Evolutionary conservation across 805 yeast genomes (phyloP).

Genomic region (Ascoidea asiatica): DNA sequence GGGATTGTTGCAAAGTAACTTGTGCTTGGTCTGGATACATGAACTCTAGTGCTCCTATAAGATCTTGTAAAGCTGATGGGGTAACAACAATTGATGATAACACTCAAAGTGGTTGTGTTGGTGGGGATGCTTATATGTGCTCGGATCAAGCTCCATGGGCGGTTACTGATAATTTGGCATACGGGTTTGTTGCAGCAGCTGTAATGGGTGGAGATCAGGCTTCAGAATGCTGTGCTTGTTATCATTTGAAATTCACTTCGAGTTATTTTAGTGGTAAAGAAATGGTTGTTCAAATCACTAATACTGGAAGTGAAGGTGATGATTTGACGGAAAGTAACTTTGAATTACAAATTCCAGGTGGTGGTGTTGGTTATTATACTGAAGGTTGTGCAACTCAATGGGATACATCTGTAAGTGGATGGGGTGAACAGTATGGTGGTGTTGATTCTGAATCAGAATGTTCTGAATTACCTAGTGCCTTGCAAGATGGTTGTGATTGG

Average conservation of each 20-base stretch:
- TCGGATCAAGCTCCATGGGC: constrained; percentile 6
- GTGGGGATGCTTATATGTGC: constrained; percentile 8
- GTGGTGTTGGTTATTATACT: constrained; percentile 5
- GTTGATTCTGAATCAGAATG: constrained; percentile 3
- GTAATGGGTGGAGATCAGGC: constrained; percentile 2
- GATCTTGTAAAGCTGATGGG: constrained; percentile 5
- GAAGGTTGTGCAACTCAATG: constrained; percentile 2
- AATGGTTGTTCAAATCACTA: constrained; percentile 6
- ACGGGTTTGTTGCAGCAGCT: constrained; percentile 4
- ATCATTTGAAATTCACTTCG: constrained; percentile 3
- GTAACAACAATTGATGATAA: background rate
- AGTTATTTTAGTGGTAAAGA: constrained; percentile 2
- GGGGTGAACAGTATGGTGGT: constrained; percentile 7
- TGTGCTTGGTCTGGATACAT: constrained; percentile 5
- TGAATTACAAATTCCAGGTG: constrained; percentile 5
- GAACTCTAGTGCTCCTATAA: constrained; percentile 1
- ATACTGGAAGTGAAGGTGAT: constrained; percentile 5
- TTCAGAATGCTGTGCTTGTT: constrained; percentile 3
- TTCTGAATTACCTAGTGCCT: constrained; percentile 3
- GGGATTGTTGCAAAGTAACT: constrained; percentile 7
- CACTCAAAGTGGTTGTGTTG: constrained; percentile 4
- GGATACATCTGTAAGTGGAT: constrained; percentile 1
- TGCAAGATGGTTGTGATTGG: constrained; percentile 7
- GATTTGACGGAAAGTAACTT: constrained; percentile 2
- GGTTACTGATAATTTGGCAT: constrained; percentile 2